Base-by-base conservation (phyloP, 306 rosid species). In the Hippophae rhamnoides region DNA sequence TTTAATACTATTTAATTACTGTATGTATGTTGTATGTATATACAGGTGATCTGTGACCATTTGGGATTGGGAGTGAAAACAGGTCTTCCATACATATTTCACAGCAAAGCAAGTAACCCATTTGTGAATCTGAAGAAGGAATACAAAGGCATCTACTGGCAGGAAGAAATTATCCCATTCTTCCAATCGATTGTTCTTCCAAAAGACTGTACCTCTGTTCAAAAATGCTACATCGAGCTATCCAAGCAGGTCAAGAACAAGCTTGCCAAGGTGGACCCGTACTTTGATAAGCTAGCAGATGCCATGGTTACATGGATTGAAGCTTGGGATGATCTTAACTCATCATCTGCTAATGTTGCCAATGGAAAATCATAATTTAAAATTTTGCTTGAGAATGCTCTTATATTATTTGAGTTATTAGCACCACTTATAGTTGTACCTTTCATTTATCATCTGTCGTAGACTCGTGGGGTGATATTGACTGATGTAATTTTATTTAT, bases 51-150 rank as follows among this genome's bases (percentile, higher is more conserved):
- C 18, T 72, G 80, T 63, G 96, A 89, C 45, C 96, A 89, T 80
- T 62, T 89, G 86, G 94, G 96, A 61, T 71, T 83, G 61, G 96
- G 96, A 67, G 76, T 89, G 71, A 89, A 89, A 66, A 89, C 94
- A 12, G 96, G 96, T 0, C 76, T 89, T 9, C 96, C 96, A 1
- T 89, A 89, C 18, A 83, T 89, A 70, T 85, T 70, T 48, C 86
- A 81, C 75, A 81, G 86, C 74, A 81, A 81, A 53, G 86, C 86
- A 2, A 81, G 86, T 49, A 81, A 83, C 72, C 89, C 89, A 62
- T 83, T 83, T 68, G 89, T 83, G 68, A 83, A 83, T 67, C 78
- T 83, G 77, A 80, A 62, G 84, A 83, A 83, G 64, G 89, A 83
- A 50, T 83, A 80, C 78, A 83, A 80, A 11, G 89, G 89, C 64